Percentiles rank a stretch among this genome's conserved stretches.
Conservation (phyloP, 257 asterid genomes). For the Echites panduratus region DNA sequence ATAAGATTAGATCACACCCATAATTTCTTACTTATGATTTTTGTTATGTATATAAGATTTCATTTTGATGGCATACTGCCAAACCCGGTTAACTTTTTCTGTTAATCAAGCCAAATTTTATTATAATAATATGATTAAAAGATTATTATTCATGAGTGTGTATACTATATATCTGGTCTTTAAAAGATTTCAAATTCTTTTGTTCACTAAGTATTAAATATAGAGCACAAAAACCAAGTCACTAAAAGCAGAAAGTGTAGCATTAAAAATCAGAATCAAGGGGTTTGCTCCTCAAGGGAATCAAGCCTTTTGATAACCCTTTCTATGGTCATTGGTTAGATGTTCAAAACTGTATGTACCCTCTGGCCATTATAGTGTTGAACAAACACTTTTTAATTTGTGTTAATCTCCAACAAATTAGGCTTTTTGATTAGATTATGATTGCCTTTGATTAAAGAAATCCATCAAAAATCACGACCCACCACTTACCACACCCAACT, state of each 20-base stretch:
- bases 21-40: too few species aligned
- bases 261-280: conserved; percentile 5
- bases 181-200: too few species aligned
- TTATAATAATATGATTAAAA: background rate
- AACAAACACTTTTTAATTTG: conserved; percentile 1
- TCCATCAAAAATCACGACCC: conserved; percentile 10
- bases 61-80: background rate
- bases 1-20: background rate
- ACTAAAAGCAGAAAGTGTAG: background rate
- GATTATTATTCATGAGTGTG: too few species aligned
- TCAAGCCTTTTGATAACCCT: conserved; percentile 11
- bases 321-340: conserved; percentile 4
- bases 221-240: background rate
- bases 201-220: background rate
- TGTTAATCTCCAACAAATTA: conserved; percentile 28
- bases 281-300: conserved; percentile 6
- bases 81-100: background rate
- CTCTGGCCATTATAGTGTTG: conserved; percentile 4
- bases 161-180: too few species aligned
- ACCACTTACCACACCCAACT: conserved; percentile 4
- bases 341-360: conserved; percentile 3
- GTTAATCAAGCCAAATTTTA: background rate
- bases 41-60: background rate
- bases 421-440: conserved; percentile 27
- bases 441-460: conserved; percentile 3